These are phyloP conservation scores for Penicillium sp. DNA, from an alignment of 2,329 filamentous ascomycete genomes.

Conservation along the genomic window DNA sequence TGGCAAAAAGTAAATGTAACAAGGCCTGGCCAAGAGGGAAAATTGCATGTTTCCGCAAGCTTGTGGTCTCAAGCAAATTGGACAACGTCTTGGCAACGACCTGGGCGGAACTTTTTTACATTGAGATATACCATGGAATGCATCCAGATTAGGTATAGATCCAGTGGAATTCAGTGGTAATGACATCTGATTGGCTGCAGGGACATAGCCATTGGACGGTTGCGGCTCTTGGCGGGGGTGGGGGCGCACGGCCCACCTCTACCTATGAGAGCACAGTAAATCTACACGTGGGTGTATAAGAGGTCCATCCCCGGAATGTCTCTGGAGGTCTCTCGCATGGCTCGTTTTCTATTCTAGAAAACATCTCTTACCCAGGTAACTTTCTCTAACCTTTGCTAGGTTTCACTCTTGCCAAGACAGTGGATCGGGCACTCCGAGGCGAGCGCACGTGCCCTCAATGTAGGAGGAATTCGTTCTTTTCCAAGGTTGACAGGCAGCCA, in stretches of 20 bases:
- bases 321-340: not conserved
- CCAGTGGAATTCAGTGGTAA: not conserved
- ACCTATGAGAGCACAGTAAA: slow-evolving; percentile 17
- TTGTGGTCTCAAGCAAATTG: slow-evolving; percentile 10
- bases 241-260: slow-evolving; percentile 11
- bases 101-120: not conserved
- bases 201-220: not conserved
- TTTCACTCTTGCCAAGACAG: not conserved
- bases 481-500: not conserved
- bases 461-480: not conserved
- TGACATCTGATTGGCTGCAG: not conserved
- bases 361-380: not conserved
- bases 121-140: not conserved
- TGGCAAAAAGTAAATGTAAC: slow-evolving; percentile 17
- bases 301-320: slow-evolving; percentile 3
- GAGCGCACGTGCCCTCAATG: not conserved
- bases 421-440: not conserved
- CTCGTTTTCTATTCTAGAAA: not conserved
- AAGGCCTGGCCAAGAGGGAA: not conserved
- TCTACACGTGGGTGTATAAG: slow-evolving; percentile 14
- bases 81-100: not conserved
- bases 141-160: slow-evolving; percentile 10
- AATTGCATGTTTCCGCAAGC: slow-evolving; percentile 5
- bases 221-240: slow-evolving; percentile 18
- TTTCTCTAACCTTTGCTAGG: not conserved